phyloP scores from a whole-genome alignment of 1,284 basidiomycete genomes.

The Rhodotorula sp. region DNA sequence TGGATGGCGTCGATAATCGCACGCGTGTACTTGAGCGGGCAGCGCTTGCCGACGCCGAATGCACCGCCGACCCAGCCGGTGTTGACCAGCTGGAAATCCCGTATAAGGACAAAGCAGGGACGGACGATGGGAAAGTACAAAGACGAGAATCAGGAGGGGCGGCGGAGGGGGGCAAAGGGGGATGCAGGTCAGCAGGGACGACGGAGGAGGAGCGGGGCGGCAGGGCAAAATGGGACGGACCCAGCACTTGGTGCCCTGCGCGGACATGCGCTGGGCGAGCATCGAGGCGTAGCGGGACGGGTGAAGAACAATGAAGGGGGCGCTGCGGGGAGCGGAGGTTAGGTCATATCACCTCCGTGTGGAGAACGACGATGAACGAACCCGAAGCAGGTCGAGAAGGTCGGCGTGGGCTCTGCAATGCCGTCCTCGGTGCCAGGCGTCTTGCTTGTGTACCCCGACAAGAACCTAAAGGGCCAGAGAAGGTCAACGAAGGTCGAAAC shows the following conservation, averaged over 20 bases:
- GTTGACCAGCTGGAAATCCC: too few relatives aligned
- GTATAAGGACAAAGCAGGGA: too few relatives aligned
- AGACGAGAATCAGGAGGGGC: too few relatives aligned
- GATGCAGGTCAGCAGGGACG: too few relatives aligned
- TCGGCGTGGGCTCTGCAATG: conserved; percentile 95
- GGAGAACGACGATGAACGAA: not conserved
- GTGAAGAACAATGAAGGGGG: conserved; percentile 98
- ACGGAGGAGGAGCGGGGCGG: too few relatives aligned
- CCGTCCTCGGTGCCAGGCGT: conserved; percentile 78
- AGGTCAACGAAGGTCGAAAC: not conserved
- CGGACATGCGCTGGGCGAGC: conserved; percentile 92
- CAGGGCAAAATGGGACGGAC: too few relatives aligned
- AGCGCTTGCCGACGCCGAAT: conserved; percentile 80
- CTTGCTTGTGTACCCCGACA: conserved; percentile 48
- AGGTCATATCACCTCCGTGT: too few relatives aligned
- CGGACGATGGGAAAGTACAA: too few relatives aligned
- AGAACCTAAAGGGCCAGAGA: too few relatives aligned
- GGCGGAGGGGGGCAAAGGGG: too few relatives aligned
- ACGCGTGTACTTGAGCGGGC: conserved; percentile 90
- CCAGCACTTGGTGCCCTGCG: conserved; percentile 90
- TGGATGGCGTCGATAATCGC: conserved; percentile 97
- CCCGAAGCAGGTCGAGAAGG: conserved; percentile 85
- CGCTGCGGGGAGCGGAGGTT: conserved; percentile 66
- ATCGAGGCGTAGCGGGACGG: conserved; percentile 81
- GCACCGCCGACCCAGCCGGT: conserved; percentile 83